Base-by-base conservation (phyloP, 2,329 filamentous ascomycete species). In the Fusarium guadeloupense region DNA sequence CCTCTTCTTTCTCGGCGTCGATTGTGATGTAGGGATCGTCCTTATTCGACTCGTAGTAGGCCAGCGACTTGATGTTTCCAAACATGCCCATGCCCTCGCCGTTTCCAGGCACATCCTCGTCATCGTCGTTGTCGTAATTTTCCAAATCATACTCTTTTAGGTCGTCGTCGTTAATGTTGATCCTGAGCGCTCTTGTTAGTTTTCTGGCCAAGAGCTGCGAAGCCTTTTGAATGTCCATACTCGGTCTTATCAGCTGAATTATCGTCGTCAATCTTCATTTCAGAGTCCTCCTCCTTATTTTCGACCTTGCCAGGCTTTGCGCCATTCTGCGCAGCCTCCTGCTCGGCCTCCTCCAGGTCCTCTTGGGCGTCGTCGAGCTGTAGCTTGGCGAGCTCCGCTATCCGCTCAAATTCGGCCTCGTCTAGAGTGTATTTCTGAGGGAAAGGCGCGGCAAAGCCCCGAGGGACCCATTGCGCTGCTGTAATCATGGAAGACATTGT, bases 11-110 rank as follows among this genome's bases (percentile, higher is more conserved):
- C 62, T 89, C 87, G 64, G 88, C 87, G 57, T 91, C 84, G 71
- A 99, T 83, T 38, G 94, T 97, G 72, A 99, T 95, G 77, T 99
- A 99, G 1, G 95, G 95, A 72, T 99, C 95, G 48, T 97, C 92
- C 72, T 94, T 91, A 77, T 97, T 95, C 59, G 92, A 92, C 67
- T 93, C 88, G 80, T 99, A 93, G 78, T 97, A 99, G 13, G 93
- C 91, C 21, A 99, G 82, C 25, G 92, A 93, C 77, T 95, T 96
- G 73, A 96, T 86, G 73, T 97, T 97, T 72, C 93, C 93, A 74
- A 99, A 98, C 85, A 97, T 97, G 69, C 89, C 89, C 83, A 95
- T 89, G 48, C 89, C 85, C 71, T 92, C 89, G 43, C 85, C 87
- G 16, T 78, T 77, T 19, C 81, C 81, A 17, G 81, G 56, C 26